Evolutionary conservation across 306 rosid species (phyloP).

Genomic region (Arachis hypogaea): DNA sequence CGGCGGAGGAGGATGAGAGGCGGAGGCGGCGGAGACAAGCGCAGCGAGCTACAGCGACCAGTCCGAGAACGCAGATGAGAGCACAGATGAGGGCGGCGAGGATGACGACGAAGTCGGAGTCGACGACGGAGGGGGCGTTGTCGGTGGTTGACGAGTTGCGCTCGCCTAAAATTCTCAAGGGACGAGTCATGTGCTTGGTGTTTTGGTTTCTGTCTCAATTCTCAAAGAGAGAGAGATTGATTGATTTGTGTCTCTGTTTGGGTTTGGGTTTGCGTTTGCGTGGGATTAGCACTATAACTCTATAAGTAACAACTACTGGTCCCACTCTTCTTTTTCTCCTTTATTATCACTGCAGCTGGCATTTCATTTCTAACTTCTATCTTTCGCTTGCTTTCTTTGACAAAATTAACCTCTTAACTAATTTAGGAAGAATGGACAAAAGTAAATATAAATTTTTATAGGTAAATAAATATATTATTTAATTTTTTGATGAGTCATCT

Average conservation of each 20-base stretch:
- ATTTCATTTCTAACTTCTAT: too few relatives aligned
- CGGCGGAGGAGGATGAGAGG: conserved; percentile 20
- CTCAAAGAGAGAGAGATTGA: background rate
- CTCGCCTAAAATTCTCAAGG: conserved; percentile 50
- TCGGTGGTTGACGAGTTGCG: conserved; percentile 24
- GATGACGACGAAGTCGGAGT: conserved; percentile 70
- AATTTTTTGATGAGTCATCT: too few relatives aligned
- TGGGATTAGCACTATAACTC: conserved; percentile 19
- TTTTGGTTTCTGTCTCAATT: background rate
- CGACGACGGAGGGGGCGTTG: conserved; percentile 34
- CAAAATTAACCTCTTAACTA: too few relatives aligned
- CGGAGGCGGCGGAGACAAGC: conserved; percentile 73
- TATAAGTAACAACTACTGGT: conserved; percentile 18
- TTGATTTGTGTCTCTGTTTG: background rate
- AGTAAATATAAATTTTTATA: too few relatives aligned
- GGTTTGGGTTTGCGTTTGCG: conserved; percentile 16
- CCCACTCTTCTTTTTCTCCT: background rate
- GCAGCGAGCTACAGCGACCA: conserved; percentile 74
- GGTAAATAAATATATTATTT: too few relatives aligned
- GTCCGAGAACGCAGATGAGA: conserved; percentile 75
- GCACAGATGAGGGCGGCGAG: conserved; percentile 88
- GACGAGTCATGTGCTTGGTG: conserved; percentile 58
- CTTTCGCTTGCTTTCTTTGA: too few relatives aligned
- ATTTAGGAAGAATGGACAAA: too few relatives aligned
- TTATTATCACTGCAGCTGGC: background rate